These are phyloP conservation scores for Nyctanthes arbortristis DNA, from an alignment of 257 asterid genomes.

Conservation along the genomic window DNA sequence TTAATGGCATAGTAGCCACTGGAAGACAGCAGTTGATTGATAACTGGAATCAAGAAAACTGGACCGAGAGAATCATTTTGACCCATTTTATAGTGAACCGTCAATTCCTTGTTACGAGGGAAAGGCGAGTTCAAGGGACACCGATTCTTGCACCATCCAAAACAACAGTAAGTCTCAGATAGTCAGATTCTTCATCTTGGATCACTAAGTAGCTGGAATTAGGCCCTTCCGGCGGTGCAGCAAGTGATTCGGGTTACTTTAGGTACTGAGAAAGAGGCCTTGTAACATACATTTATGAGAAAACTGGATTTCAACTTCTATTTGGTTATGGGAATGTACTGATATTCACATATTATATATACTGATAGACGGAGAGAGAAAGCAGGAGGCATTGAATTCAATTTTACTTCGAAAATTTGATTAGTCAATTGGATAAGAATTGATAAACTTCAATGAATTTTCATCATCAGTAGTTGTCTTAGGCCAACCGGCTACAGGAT, in stretches of 20 bases:
- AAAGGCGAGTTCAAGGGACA: slow-evolving; percentile 43
- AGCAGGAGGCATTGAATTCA: too few species aligned
- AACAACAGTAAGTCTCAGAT: slow-evolving; percentile 46
- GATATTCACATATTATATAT: too few species aligned
- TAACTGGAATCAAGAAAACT: slow-evolving; percentile 47
- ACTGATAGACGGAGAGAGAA: too few species aligned
- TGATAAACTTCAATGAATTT: too few species aligned
- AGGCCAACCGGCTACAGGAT: too few species aligned
- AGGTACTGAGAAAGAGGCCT: slow-evolving; percentile 54
- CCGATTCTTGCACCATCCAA: slow-evolving; percentile 49
- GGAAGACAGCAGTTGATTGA: slow-evolving; percentile 50
- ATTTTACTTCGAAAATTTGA: too few species aligned
- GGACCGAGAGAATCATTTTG: neutral
- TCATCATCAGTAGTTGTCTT: too few species aligned
- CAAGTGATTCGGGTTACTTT: slow-evolving; percentile 32
- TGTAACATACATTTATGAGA: too few species aligned
- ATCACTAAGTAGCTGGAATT: slow-evolving; percentile 62
- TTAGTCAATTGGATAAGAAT: too few species aligned
- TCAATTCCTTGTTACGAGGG: slow-evolving; percentile 62
- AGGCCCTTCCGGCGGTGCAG: slow-evolving; percentile 52
- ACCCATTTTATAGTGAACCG: slow-evolving; percentile 13
- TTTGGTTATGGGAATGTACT: too few species aligned
- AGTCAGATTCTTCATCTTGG: slow-evolving; percentile 67
- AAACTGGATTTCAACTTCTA: too few species aligned
- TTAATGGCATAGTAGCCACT: slow-evolving; percentile 53